Base-by-base conservation (phyloP, 495 filamentous ascomycete species). In the Talaromyces liani region DNA sequence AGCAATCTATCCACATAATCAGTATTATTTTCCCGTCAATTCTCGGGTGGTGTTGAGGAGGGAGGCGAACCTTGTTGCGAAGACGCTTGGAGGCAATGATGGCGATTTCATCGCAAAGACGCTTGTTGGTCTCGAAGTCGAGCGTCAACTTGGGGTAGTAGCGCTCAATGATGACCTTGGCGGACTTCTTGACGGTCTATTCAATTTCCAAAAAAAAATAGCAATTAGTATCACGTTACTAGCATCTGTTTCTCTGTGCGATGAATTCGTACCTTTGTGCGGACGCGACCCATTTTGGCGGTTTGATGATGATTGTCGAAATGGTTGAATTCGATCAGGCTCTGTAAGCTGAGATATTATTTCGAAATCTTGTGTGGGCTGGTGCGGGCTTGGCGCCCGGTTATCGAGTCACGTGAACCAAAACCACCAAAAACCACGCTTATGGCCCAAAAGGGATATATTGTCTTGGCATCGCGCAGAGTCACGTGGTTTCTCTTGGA, bases 121-220 rank as follows among this genome's bases (percentile, higher is more conserved):
- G 84, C 89, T 98, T 98, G 89, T 98, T 98, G 87, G 91, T 95
- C 86, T 99, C 95, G 85, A 99, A 99, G 83, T 98, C 95, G 78
- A 98, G 91, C 63, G 92, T 96, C 77, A 99, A 84, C 80, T 91
- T 91, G 73, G 94, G 95, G 86, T 98, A 97, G 85, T 96, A 97
- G 69, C 90, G 89, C 88, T 98, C 94, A 81, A 98, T 97, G 82
- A 98, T 92, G 86, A 97, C 91, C 89, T 98, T 98, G 82, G 95
- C 93, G 80, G 93, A 98, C 85, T 96, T 94, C 88, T 99, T 98
- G 79, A 98, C 94, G 70, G 95, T 99, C 91, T 87, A 18, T 39
- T 41, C 7, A 16, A 41, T 18, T 45, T 9, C 24, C n/a, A n/a
- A n/a, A n/a, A 58, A 14, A 34, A 25, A 29, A 27, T 24, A 2